Evolutionary conservation across 306 rosid species (phyloP), one percentile per base, ranked within the genome.

Genomic region (Potentilla sterilis): DNA sequence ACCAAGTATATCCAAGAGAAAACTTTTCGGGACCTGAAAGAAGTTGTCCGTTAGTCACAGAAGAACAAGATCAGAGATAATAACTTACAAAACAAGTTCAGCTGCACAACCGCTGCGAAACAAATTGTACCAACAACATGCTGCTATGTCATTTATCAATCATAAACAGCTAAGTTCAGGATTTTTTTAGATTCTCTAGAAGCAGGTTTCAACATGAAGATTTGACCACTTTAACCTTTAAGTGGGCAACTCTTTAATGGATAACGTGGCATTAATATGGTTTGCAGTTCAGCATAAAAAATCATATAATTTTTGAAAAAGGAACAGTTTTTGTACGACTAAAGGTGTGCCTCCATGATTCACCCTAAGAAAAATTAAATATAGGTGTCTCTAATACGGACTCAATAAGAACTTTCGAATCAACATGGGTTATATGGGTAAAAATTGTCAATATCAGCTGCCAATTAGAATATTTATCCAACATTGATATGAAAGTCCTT

Each of bases 1-100:
- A 67, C 98, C 98, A 67, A 89, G 86, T 62, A 86, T 80, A 65
- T 88, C 87, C 77, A 89, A 43, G 66, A 93, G 92, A 83, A 89
- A 93, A 86, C 83, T 76, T 66, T 81, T 86, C 6, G 98, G 97
- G 40, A 93, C 91, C 98, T 93, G 52, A 55, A 48, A 9, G 4
- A 52, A 54, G 16, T 72, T 55, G 42, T 6, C 24, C 4, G 66
- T 54, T 37, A 54, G 65, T 63, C 62, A 70, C 21, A 44, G 48
- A 67, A 61, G 69, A 74, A 55, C 63, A 68, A 16, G 19, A 4
- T 35, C 14, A 69, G 42, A 40, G 14, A 22, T 40, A 48, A 24
- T 42, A 3, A 57, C 67, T 21, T 32, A 19, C 32, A 48, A 51
- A 78, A 7, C 15, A 47, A 70, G 18, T 70, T 16, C 1, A 70